Percentiles rank a stretch among this genome's conserved stretches.
phyloP scores from a whole-genome alignment of 2,329 filamentous ascomycete genomes.

The Aspergillus floridensis region DNA sequence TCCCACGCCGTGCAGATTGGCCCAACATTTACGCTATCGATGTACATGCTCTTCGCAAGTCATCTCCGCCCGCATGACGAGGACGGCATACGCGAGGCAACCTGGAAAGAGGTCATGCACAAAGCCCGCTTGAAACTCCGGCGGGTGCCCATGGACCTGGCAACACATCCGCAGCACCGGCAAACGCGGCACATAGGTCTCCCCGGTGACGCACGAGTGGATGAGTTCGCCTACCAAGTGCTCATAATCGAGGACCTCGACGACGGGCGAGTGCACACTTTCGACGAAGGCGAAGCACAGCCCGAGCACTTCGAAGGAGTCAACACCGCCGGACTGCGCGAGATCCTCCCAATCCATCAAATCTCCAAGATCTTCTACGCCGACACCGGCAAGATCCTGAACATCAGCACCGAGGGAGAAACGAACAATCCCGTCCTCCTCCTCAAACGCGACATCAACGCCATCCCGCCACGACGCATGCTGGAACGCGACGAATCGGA shows the following conservation, averaged over 20 bases:
- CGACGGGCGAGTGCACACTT: constrained; percentile 66
- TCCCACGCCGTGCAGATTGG: constrained; percentile 74
- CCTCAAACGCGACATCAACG: constrained; percentile 68
- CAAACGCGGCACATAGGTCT: constrained; percentile 23
- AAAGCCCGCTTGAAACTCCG: constrained; percentile 82
- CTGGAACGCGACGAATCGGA: constrained; percentile 48
- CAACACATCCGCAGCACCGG: constrained; percentile 32
- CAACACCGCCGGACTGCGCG: constrained; percentile 60
- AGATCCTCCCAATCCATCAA: constrained; percentile 67
- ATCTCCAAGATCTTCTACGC: constrained; percentile 92
- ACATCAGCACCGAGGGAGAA: constrained; percentile 69
- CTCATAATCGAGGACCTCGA: constrained; percentile 80
- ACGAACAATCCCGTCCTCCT: constrained; percentile 71
- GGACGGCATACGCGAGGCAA: constrained; percentile 61
- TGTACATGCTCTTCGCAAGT: constrained; percentile 93
- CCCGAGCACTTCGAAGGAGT: constrained; percentile 62
- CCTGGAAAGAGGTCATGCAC: constrained; percentile 96
- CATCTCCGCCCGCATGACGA: constrained; percentile 62
- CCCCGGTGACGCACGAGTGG: constrained; percentile 44
- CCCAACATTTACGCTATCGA: constrained; percentile 76
- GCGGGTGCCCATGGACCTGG: constrained; percentile 61
- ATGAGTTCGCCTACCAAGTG: constrained; percentile 76
- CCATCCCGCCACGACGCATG: constrained; percentile 60
- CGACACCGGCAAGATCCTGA: constrained; percentile 83
- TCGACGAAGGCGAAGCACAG: constrained; percentile 58